Evolutionary conservation across 1,284 basidiomycete species (phyloP).

Genomic region (Ustilago xerochloae): DNA sequence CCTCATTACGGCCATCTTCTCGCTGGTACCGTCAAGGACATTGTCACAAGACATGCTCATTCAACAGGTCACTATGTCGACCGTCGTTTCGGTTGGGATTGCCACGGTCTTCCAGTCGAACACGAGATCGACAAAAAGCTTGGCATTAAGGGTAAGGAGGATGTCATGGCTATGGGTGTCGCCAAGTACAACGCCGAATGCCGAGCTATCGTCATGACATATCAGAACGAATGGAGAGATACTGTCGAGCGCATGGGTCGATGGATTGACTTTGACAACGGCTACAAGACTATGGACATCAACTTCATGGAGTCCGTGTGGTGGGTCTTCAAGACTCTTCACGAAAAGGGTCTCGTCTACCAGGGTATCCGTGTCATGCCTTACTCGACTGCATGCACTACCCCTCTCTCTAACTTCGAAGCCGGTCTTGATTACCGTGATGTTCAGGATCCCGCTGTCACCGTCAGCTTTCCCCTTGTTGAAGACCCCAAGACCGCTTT

Average conservation of each 20-base stretch:
- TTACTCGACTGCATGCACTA: slow-evolving; percentile 95
- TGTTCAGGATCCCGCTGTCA: slow-evolving; percentile 93
- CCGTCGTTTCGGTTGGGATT: slow-evolving; percentile 98
- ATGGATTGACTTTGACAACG: slow-evolving; percentile 99
- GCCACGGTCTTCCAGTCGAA: slow-evolving; percentile 97
- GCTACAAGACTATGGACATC: slow-evolving; percentile 96
- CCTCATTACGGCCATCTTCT: slow-evolving; percentile 85
- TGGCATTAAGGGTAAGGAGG: slow-evolving; percentile 89
- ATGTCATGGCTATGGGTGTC: slow-evolving; percentile 96
- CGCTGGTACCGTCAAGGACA: slow-evolving; percentile 91
- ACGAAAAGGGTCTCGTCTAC: slow-evolving; percentile 93
- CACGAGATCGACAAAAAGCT: slow-evolving; percentile 99
- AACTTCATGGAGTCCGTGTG: slow-evolving; percentile 98
- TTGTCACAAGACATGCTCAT: slow-evolving; percentile 93
- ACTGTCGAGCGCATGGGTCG: slow-evolving; percentile 98
- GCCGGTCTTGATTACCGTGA: slow-evolving; percentile 93
- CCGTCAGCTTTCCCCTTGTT: slow-evolving; percentile 89
- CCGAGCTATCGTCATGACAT: slow-evolving; percentile 96
- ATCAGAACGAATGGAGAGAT: slow-evolving; percentile 88
- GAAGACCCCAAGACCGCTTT: slow-evolving; percentile 91
- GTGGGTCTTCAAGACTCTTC: slow-evolving; percentile 98
- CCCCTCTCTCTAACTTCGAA: slow-evolving; percentile 97
- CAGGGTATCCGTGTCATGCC: slow-evolving; percentile 96
- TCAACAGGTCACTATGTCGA: slow-evolving; percentile 93
- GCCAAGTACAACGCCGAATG: slow-evolving; percentile 98